Conservation (phyloP, 2,329 filamentous ascomycete species). For the Aspergillus nomiae region DNA sequence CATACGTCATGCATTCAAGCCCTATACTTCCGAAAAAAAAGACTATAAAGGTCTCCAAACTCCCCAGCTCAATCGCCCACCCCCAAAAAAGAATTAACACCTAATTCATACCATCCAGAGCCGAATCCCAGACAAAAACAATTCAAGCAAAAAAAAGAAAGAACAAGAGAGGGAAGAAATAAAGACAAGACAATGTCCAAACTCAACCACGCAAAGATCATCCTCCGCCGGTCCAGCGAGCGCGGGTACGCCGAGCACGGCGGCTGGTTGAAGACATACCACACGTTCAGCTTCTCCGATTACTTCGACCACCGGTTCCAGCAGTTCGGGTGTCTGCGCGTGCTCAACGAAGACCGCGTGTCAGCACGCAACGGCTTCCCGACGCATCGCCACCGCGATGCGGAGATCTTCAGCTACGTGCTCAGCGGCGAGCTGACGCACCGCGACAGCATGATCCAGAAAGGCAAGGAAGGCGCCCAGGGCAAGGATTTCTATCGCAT, state of each 20-base stretch:
- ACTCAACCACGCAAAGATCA: conserved; percentile 70
- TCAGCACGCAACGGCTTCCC: conserved; percentile 74
- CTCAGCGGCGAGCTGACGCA: conserved; percentile 84
- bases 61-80: neutral
- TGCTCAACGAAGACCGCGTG: conserved; percentile 88
- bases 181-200: conserved; percentile 55
- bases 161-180: neutral
- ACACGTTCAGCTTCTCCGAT: conserved; percentile 79
- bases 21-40: neutral
- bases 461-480: conserved; percentile 62
- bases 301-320: conserved; percentile 69
- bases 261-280: conserved; percentile 85
- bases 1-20: neutral
- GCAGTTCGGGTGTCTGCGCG: conserved; percentile 74
- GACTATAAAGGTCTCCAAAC: neutral
- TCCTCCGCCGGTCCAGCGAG: conserved; percentile 69
- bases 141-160: neutral
- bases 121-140: too few relatives aligned
- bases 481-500: conserved; percentile 69
- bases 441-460: conserved; percentile 80
- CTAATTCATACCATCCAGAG: too few relatives aligned
- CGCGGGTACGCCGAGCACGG: conserved; percentile 80
- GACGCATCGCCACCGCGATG: conserved; percentile 81
- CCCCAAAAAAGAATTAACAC: too few relatives aligned
- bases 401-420: conserved; percentile 88